Base-by-base conservation (phyloP, 2,329 filamentous ascomycete genomes). In the Clonostachys sp. region DNA sequence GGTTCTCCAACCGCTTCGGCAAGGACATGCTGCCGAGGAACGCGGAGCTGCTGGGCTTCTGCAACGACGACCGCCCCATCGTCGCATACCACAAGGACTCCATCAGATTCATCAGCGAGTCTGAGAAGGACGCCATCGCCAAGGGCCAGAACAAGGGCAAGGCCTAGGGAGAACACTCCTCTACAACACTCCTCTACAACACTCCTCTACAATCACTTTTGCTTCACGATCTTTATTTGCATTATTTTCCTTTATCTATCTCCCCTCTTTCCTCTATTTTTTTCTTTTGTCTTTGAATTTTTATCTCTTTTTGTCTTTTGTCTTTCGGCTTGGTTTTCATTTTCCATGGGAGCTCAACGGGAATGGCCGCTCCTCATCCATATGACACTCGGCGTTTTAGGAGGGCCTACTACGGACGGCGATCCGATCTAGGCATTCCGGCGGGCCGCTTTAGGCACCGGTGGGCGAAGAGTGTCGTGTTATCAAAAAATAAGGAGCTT, bases 31-130 rank as follows among this genome's bases (percentile, higher is more conserved):
- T 70, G 2, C 59, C 62, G 3, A 52, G 62, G 7, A 58, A 63
- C 16, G 62, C 63, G 14, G 57, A 65, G 38, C 50, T 74, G 2
- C 48, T 75, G 5, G 70, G 71, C 8, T 61, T 61, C 38, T 62
- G 59, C 10, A 56, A 58, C 1, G 51, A 63, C 36, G 62, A 63
- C 18, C 55, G 61, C 12, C 66, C 71, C 5, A 64, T 73, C 14
- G 61, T 73, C 12, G 59, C 67, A 6, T 73, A 69, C 49, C 58
- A 60, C 10, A 63, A 63, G 34, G 62, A 67, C 20, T 52, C 54
- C 5, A 51, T 71, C 34, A 60, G 60, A 5, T 63, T 69, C 41
- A 50, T 67, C 33, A 57, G 55, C 5, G 54, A 55, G 4, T 48
- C 51, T 5, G 44, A 51, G 14, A 13, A 39, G 43, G 44, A 38